Evolutionary conservation across 169 alveolate species (phyloP), one percentile per base, ranked within the genome.

Genomic region (Plasmodium ovale): DNA sequence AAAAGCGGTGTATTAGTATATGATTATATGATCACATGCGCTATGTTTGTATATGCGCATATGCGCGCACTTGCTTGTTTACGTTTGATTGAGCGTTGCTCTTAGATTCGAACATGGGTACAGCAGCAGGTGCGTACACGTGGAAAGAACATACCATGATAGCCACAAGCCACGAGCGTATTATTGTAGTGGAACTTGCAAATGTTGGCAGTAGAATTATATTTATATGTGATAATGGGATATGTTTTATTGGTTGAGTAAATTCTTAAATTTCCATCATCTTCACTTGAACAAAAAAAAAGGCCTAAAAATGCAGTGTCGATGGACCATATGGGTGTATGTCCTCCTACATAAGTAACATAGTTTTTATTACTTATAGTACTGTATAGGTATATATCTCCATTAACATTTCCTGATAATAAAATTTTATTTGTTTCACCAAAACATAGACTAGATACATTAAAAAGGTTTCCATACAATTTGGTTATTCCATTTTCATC

Each of bases 381-480:
- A 42, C 90, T 82, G 56, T 82, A 82, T 29, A 82, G 37, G 33
- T 82, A 82, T 51, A 82, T 69, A 82, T 82, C 90, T 16, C 90
- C 90, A 82, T 82, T 82, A 49, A 82, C 51, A 82, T 82, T 82
- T 47, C 90, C 90, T 21, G 90, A 82, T 29, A 82, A 69, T 44
- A 82, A 53, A 51, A 82, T 82, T 82, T 82, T 82, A 82, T 82
- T 67, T 27, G 90, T 64, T 65, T 82, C 90, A 65, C 90, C 90
- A 82, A 82, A 82, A 21, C 72, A 59, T 67, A 82, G 29, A 37
- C 90, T 82, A 39, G 90, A 64, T 23, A 82, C 71, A 53, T 82
- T 82, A 65, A 19, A 49, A 2, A 54, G 25, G 25, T 82, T 82
- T 51, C 90, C 90, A 82, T 82, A 82, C 25, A 82, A 65, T 64